phyloP scores from a whole-genome alignment of 345 rosid genomes.

The Syzygium aromaticum region DNA sequence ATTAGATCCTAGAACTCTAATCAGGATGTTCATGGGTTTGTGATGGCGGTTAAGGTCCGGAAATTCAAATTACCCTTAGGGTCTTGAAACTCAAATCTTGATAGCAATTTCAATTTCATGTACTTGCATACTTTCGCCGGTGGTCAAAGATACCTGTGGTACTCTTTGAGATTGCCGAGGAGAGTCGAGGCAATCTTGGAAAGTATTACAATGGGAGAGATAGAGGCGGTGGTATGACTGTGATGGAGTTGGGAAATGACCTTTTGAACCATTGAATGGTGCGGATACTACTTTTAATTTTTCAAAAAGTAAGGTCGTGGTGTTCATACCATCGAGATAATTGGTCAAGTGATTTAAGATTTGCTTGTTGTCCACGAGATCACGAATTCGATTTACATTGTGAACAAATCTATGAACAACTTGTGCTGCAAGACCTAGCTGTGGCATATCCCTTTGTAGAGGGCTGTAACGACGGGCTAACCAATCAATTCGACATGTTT shows the following conservation, averaged over 20 bases:
- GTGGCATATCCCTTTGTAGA: neutral
- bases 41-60: neutral
- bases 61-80: neutral
- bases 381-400: rapidly evolving
- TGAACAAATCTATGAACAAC: rapidly evolving
- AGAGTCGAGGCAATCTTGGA: neutral
- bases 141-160: neutral
- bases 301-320: neutral
- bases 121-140: neutral
- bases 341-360: neutral
- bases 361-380: neutral
- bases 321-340: neutral
- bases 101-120: neutral
- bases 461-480: neutral
- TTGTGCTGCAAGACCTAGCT: rapidly evolving
- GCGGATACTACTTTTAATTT: neutral
- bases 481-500: neutral
- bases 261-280: neutral
- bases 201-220: neutral
- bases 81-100: neutral
- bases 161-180: neutral
- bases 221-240: neutral
- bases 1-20: neutral
- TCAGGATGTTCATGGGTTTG: neutral
- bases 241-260: neutral